These are phyloP conservation scores for Pseudogymnoascus sp. DNA, from an alignment of 2,329 filamentous ascomycete species.

Conservation along the genomic window DNA sequence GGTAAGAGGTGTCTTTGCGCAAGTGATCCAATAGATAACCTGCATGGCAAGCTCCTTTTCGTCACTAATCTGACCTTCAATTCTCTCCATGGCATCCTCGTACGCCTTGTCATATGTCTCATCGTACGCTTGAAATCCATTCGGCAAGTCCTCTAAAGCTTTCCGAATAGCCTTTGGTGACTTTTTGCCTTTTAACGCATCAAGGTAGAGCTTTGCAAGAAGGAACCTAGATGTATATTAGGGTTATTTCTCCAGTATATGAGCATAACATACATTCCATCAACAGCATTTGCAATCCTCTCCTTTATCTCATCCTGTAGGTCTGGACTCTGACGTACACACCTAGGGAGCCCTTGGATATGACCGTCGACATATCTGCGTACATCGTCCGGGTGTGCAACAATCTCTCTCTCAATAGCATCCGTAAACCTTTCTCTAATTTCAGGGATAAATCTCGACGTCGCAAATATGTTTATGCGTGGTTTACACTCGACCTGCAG, in stretches of 20 bases:
- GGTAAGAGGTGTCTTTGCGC: slow-evolving; percentile 23
- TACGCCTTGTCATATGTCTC: slow-evolving; percentile 14
- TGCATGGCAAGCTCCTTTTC: slow-evolving; percentile 26
- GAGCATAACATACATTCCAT: slow-evolving; percentile 30
- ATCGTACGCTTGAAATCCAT: slow-evolving; percentile 20
- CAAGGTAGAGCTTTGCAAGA: slow-evolving; percentile 28
- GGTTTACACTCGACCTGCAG: slow-evolving; percentile 17
- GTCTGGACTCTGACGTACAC: slow-evolving; percentile 15
- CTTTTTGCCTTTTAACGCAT: slow-evolving; percentile 25
- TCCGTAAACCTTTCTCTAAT: slow-evolving; percentile 21
- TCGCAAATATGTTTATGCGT: slow-evolving; percentile 27
- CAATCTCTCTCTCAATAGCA: slow-evolving; percentile 25
- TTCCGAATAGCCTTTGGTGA: slow-evolving; percentile 24
- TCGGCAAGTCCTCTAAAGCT: slow-evolving; percentile 26
- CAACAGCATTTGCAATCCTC: slow-evolving; percentile 19
- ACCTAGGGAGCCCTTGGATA: slow-evolving; percentile 19
- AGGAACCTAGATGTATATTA: background rate
- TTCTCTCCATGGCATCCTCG: slow-evolving; percentile 28
- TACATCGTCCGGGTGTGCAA: slow-evolving; percentile 28
- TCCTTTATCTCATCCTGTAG: slow-evolving; percentile 23
- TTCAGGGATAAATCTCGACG: slow-evolving; percentile 27
- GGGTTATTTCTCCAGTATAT: background rate
- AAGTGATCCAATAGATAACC: slow-evolving; percentile 19
- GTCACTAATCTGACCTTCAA: slow-evolving; percentile 25
- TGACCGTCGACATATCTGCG: slow-evolving; percentile 24